phyloP scores from a whole-genome alignment of 768 basidiomycete species.

The Amanita muscaria region DNA sequence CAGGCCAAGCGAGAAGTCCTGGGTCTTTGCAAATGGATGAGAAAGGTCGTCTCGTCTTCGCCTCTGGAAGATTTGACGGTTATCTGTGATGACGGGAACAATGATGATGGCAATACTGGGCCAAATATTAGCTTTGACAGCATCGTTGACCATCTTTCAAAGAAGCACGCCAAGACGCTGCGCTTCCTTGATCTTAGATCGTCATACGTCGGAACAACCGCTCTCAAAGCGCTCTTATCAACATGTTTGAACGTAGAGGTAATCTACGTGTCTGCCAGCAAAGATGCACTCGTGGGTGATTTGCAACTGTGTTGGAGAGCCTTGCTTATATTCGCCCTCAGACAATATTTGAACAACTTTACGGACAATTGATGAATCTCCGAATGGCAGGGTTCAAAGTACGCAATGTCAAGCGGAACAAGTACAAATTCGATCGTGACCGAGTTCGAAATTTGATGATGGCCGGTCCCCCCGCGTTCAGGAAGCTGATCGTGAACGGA shows the following conservation, averaged over 20 bases:
- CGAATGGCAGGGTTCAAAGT: constrained; percentile 27
- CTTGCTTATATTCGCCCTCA: constrained; percentile 11
- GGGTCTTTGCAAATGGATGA: constrained; percentile 33
- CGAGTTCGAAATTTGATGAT: constrained; percentile 18
- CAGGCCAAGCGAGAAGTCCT: constrained; percentile 17
- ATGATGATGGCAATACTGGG: constrained; percentile 11
- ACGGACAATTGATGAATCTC: constrained; percentile 16
- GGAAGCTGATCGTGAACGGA: constrained; percentile 25
- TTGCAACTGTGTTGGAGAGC: background rate
- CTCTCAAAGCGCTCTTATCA: constrained; percentile 21
- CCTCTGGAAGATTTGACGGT: constrained; percentile 26
- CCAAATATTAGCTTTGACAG: constrained; percentile 22
- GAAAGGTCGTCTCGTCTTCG: constrained; percentile 25
- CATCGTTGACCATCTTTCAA: constrained; percentile 30
- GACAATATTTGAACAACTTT: constrained; percentile 17
- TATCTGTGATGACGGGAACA: constrained; percentile 19
- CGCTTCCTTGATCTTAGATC: constrained; percentile 23
- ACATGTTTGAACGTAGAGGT: constrained; percentile 29
- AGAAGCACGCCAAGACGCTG: constrained; percentile 24
- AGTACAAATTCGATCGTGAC: constrained; percentile 14
- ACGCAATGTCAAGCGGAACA: constrained; percentile 21
- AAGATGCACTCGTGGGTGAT: constrained; percentile 24
- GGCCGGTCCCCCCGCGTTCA: constrained; percentile 18
- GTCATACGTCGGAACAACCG: constrained; percentile 22
- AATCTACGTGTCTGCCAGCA: constrained; percentile 22